Base-by-base conservation (phyloP, 2,329 filamentous ascomycete species). In the Stagonosporopsis chrysanthemi region DNA sequence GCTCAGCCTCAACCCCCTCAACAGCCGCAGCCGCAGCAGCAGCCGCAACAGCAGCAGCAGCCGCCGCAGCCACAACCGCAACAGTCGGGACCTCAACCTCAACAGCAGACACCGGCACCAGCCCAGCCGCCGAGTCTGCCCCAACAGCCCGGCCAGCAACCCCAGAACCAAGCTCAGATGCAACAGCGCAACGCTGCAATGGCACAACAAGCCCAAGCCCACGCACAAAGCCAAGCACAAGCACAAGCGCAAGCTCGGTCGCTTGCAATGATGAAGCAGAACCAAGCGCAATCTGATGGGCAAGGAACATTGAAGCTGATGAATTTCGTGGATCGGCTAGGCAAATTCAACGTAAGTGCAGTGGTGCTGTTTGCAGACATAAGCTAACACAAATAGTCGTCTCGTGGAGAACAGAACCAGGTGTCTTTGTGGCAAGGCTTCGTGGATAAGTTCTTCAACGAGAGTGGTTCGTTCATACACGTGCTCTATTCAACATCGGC, bases 401-500 rank as follows among this genome's bases (percentile, higher is more conserved):
- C 63, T 11, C 61, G 57, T 83, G 85, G 58, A 3, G 61, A 61
- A 19, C 53, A 60, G 15, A 87, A 89, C 57, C 89, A 92, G 68
- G 77, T 96, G 4, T 77, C 81, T 0, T 90, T 91, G 68, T 98
- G 94, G 94, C 85, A 89, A 63, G 78, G 78, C 5, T 95, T 97
- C 67, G 92, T 97, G 17, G 80, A 84, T 35, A 86, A 85, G 43
- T 96, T 96, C 77, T 99, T 97, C 77, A 89, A 91, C 0, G 82
- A 84, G 0, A 85, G 84, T 26, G 92, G 91, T 8, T 86, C 92
- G 8, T 88, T 97, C 70, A 86, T 92, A 39, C 87, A 94, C 67
- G 85, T 87, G 3, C 81, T 96, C 15, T 83, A 76, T 63, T 77
- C 79, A 24, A 67, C 73, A 4, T 81, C 84, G 19, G 79, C 79